phyloP scores from a whole-genome alignment of 805 yeast genomes.

The Diddensiella caesifluorescens region DNA sequence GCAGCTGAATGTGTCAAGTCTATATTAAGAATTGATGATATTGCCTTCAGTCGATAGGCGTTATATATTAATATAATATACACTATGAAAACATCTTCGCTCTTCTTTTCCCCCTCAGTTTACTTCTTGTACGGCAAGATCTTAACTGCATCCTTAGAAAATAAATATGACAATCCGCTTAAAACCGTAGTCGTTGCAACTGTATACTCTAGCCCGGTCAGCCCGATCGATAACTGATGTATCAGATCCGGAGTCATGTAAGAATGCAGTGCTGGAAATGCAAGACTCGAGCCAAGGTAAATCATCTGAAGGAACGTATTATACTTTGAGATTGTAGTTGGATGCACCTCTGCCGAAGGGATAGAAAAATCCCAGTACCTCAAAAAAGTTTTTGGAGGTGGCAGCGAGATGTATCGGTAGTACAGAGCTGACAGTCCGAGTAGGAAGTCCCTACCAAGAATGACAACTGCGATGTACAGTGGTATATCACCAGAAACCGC shows the following conservation, averaged over 20 bases:
- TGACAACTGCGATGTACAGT: constrained; percentile 45
- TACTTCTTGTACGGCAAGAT: constrained; percentile 30
- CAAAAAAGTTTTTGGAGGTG: constrained; percentile 64
- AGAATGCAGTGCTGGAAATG: constrained; percentile 45
- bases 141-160: constrained; percentile 65
- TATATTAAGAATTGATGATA: constrained; percentile 93
- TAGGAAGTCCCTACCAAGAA: constrained; percentile 78
- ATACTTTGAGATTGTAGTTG: constrained; percentile 77
- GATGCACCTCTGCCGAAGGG: constrained; percentile 82
- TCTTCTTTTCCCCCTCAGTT: neutral
- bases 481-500: constrained; percentile 71
- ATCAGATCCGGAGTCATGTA: constrained; percentile 30
- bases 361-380: constrained; percentile 75
- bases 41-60: constrained; percentile 74
- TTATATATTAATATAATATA: neutral
- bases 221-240: constrained; percentile 24
- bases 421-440: constrained; percentile 68
- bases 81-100: neutral
- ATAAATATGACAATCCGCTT: constrained; percentile 74
- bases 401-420: constrained; percentile 66
- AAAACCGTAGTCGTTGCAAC: constrained; percentile 67
- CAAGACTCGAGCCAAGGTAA: constrained; percentile 63
- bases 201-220: constrained; percentile 35
- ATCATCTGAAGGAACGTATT: constrained; percentile 93
- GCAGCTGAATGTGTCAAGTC: constrained; percentile 97